A percentile compares a stretch with the other conserved stretches of the same genome.
Evolutionary conservation across 2,329 filamentous ascomycete genomes (phyloP).

Genomic region (Zymoseptoria ardabiliae): DNA sequence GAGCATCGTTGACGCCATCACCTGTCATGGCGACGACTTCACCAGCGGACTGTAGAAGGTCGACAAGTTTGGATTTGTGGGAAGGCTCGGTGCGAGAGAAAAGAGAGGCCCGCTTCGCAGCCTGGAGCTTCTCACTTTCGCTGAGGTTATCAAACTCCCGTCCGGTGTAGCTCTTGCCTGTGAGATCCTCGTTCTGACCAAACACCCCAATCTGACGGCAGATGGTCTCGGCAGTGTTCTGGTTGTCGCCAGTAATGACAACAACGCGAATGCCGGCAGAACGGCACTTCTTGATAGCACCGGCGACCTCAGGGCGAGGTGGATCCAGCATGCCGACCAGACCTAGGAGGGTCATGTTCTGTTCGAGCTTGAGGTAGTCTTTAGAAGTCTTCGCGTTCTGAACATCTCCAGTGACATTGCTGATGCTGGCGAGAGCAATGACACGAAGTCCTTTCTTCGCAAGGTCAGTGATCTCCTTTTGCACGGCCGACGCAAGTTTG

Average conservation of each 20-base stretch:
- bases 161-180: slow-evolving; percentile 89
- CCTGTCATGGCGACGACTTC: slow-evolving; percentile 99
- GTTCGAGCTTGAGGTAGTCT: slow-evolving; percentile 81
- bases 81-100: slow-evolving; percentile 94
- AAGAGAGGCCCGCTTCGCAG: slow-evolving; percentile 75
- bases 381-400: slow-evolving; percentile 67
- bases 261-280: slow-evolving; percentile 93
- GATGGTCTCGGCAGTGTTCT: slow-evolving; percentile 94
- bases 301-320: slow-evolving; percentile 82
- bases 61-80: slow-evolving; percentile 97
- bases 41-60: slow-evolving; percentile 83
- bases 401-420: slow-evolving; percentile 64
- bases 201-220: slow-evolving; percentile 97
- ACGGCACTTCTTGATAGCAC: slow-evolving; percentile 80
- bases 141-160: slow-evolving; percentile 86
- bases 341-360: slow-evolving; percentile 88
- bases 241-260: slow-evolving; percentile 97
- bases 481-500: slow-evolving; percentile 61
- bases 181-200: slow-evolving; percentile 68
- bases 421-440: slow-evolving; percentile 81
- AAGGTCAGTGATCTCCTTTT: slow-evolving; percentile 78
- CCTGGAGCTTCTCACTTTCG: slow-evolving; percentile 70
- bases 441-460: slow-evolving; percentile 89
- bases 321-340: slow-evolving; percentile 96
- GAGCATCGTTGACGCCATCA: slow-evolving; percentile 96